Conservation (phyloP, 2,329 filamentous ascomycete genomes). For the Ophiostoma quercus region DNA sequence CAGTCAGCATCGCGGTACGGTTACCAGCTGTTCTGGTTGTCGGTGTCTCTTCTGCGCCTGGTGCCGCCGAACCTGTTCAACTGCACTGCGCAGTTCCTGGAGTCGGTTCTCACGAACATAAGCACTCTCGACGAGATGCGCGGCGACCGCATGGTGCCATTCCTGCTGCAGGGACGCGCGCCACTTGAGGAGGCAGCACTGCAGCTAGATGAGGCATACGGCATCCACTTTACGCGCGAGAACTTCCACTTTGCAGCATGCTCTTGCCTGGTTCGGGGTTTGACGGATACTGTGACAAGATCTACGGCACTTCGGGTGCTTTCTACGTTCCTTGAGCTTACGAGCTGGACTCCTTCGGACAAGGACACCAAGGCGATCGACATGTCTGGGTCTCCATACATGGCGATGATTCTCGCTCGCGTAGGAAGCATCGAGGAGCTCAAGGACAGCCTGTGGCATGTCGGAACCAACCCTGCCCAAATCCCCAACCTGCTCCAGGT, state of each 20-base stretch:
- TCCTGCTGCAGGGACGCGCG: constrained; percentile 55
- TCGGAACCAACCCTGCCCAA: constrained; percentile 46
- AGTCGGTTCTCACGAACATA: constrained; percentile 60
- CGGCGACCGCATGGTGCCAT: constrained; percentile 53
- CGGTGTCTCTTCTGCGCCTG: constrained; percentile 59
- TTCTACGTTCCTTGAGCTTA: constrained; percentile 56
- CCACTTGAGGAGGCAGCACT: constrained; percentile 59
- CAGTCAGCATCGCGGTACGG: constrained; percentile 62
- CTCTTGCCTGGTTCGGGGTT: constrained; percentile 58
- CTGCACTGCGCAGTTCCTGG: constrained; percentile 59
- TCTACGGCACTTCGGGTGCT: constrained; percentile 55
- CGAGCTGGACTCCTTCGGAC: constrained; percentile 27
- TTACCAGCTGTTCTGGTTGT: constrained; percentile 65
- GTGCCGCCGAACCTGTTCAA: constrained; percentile 60
- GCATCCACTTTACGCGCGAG: constrained; percentile 58
- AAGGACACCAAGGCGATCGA: constrained; percentile 27
- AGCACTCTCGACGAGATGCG: constrained; percentile 55
- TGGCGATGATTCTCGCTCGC: constrained; percentile 55
- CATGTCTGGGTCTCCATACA: constrained; percentile 50
- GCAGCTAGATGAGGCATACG: constrained; percentile 59
- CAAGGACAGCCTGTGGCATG: constrained; percentile 58
- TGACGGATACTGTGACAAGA: constrained; percentile 58
- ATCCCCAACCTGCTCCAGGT: constrained; percentile 39
- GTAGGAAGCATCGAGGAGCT: constrained; percentile 54
- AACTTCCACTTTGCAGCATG: constrained; percentile 64